These are phyloP conservation scores for Neurospora terricola DNA, from an alignment of 495 filamentous ascomycete genomes.

Conservation along the genomic window DNA sequence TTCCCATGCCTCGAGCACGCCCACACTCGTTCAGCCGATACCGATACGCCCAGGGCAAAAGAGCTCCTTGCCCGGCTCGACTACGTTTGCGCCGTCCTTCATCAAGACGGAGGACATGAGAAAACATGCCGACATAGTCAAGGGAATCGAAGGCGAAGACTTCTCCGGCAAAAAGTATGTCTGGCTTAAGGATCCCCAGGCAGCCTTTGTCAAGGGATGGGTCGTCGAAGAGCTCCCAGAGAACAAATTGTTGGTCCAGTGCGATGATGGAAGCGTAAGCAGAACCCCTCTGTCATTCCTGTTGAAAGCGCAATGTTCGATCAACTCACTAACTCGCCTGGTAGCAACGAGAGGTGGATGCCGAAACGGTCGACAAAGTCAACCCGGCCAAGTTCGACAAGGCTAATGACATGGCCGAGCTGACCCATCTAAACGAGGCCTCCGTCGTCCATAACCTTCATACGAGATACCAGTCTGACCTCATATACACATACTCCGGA, in stretches of 20 bases:
- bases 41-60: constrained; percentile 26
- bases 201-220: constrained; percentile 85
- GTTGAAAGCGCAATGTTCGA: not conserved
- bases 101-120: constrained; percentile 76
- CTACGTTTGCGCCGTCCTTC: constrained; percentile 91
- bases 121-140: constrained; percentile 54
- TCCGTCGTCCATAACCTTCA: constrained; percentile 97
- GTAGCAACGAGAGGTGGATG: constrained; percentile 77
- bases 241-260: constrained; percentile 69
- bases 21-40: constrained; percentile 19
- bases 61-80: constrained; percentile 49
- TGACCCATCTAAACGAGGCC: constrained; percentile 95
- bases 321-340: constrained; percentile 14
- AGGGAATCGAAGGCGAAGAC: constrained; percentile 84
- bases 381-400: constrained; percentile 99
- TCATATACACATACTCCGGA: constrained; percentile 99
- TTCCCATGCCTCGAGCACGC: constrained; percentile 28
- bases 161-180: constrained; percentile 99
- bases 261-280: constrained; percentile 84
- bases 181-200: constrained; percentile 80
- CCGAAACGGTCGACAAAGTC: constrained; percentile 89
- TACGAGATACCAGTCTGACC: constrained; percentile 82
- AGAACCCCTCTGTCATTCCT: not conserved
- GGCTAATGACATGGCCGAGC: constrained; percentile 96
- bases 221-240: constrained; percentile 70